phyloP scores from a whole-genome alignment of 2,329 filamentous ascomycete genomes.

The Aspergillus piperis region DNA sequence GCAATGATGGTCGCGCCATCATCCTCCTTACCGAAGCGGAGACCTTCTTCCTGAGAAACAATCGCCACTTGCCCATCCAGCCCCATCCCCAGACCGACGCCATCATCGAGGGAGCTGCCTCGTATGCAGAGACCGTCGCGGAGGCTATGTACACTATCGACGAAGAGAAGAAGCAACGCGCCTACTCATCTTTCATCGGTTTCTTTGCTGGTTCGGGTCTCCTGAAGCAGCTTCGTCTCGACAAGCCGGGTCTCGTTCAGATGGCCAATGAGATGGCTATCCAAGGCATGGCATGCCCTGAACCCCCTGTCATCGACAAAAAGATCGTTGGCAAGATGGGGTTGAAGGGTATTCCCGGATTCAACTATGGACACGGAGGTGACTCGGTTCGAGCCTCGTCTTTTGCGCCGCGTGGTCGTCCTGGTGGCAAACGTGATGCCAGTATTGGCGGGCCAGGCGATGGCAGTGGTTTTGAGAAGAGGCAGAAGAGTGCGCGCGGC shows the following conservation, averaged over 20 bases:
- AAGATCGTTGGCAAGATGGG: slow-evolving; percentile 44
- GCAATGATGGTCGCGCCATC: slow-evolving; percentile 55
- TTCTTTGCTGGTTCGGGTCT: slow-evolving; percentile 38
- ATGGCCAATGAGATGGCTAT: slow-evolving; percentile 42
- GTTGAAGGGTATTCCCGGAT: slow-evolving; percentile 39
- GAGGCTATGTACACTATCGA: slow-evolving; percentile 33
- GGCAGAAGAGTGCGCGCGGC: no score
- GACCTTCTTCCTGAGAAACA: slow-evolving; percentile 53
- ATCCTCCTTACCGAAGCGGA: slow-evolving; percentile 56
- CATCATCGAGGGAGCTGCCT: slow-evolving; percentile 39
- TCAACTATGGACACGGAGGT: slow-evolving; percentile 31
- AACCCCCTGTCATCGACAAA: slow-evolving; percentile 41
- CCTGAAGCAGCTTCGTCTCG: slow-evolving; percentile 34
- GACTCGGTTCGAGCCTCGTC: slow-evolving; percentile 9
- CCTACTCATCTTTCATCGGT: slow-evolving; percentile 40
- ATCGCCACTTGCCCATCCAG: slow-evolving; percentile 53
- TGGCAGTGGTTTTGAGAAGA: no score
- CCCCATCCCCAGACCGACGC: slow-evolving; percentile 47
- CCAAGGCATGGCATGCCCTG: slow-evolving; percentile 40
- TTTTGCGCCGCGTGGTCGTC: slow-evolving; percentile 17
- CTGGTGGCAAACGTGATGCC: slow-evolving; percentile 26
- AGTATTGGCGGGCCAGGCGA: no score
- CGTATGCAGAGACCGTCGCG: slow-evolving; percentile 33
- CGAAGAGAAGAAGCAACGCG: slow-evolving; percentile 36
- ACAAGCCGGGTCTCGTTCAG: slow-evolving; percentile 36